Evolutionary conservation across 352 stramenopile genomes (phyloP), one percentile per base, ranked within the genome.

Genomic region (Pythium grandisporangium): DNA sequence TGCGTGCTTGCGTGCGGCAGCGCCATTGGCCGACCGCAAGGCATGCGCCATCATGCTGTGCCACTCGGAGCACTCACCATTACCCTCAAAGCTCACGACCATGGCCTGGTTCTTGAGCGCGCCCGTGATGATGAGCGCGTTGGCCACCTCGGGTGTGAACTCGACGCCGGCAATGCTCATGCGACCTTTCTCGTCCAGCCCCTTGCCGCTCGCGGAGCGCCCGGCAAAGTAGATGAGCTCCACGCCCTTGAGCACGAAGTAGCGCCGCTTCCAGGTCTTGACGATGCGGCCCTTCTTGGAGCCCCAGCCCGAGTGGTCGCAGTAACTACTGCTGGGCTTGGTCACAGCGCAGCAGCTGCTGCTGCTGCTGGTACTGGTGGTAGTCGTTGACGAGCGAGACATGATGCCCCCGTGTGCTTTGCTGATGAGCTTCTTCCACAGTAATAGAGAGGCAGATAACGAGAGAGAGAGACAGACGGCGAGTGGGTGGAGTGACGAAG

Each of bases 261-360:
- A 93, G 8, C 80, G 74, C 41, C 66, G 66, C 48, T 93, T 93
- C 80, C 80, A 90, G 38, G 46, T 82, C 58, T 83, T 80, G 52
- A 90, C 77, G 46, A 87, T 84, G 42, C 66, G 69, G 37, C 79
- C 80, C 44, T 90, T 70, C 63, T 93, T 93, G 41, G 58, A 66
- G 26, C 68, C 73, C 80, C 80, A 93, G 20, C 80, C 77, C 8
- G 63, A 58, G 48, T 93, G 63, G 53, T 85, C 72, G 55, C 75
- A 88, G 61, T 88, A 88, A 32, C 41, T 55, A 19, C 44, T 30
- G 20, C 45, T 51, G 19, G 52, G 37, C 37, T 21, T 40, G 5
- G 32, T n/a, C n/a, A n/a, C n/a, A n/a, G n/a, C n/a, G n/a, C n/a
- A n/a, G n/a, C n/a, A n/a, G n/a, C n/a, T n/a, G n/a, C n/a, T n/a